Base-by-base conservation (phyloP, 139 green algal genomes). In the Tetraselmis striata region DNA sequence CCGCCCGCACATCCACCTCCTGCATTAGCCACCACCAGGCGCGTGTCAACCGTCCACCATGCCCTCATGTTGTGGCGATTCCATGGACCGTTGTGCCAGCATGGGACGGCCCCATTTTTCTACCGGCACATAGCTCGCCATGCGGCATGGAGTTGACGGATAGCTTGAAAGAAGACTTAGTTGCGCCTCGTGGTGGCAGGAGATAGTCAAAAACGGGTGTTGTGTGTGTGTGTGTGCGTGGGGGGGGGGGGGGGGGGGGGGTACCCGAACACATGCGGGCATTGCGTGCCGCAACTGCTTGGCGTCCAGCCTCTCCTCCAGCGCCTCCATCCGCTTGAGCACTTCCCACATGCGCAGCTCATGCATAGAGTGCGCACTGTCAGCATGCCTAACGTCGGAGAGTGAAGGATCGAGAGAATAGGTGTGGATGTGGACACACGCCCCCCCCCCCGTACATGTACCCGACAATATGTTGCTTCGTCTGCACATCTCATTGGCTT, bases 111-210 rank as follows among this genome's bases (percentile, higher is more conserved):
- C 27, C 23, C 79, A 67, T 2, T 90, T 91, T 11, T 86, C 90
- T 77, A 86, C 59, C 1, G 84, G 90, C 26, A 30, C 18, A 67
- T 5, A 67, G 45, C 45, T 67, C 45, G 11, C 5, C 45, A 67
- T 74, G 23, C 59, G 28, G 24, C 75, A 90, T 22, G 87, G 87
- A 27, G 29, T 30, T 0, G 79, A 83, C 85, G 23, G 86, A 86
- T 31, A 1, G 83, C 24, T 0, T 28, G 30, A 59, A 84, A 28
- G 90, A 91, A 80, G 83, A 88, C 1, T 32, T 31, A 5, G 87
- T 91, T 1, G 87, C 84, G 1, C 78, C 90, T 1, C 86, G 87
- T 0, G n/a, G n/a, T n/a, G n/a, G n/a, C n/a, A n/a, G n/a, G n/a
- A n/a, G n/a, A n/a, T n/a, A n/a, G n/a, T n/a, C n/a, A n/a, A n/a